Conservation (phyloP, 2,329 filamentous ascomycete species). For the Polytolypa hystricis region DNA sequence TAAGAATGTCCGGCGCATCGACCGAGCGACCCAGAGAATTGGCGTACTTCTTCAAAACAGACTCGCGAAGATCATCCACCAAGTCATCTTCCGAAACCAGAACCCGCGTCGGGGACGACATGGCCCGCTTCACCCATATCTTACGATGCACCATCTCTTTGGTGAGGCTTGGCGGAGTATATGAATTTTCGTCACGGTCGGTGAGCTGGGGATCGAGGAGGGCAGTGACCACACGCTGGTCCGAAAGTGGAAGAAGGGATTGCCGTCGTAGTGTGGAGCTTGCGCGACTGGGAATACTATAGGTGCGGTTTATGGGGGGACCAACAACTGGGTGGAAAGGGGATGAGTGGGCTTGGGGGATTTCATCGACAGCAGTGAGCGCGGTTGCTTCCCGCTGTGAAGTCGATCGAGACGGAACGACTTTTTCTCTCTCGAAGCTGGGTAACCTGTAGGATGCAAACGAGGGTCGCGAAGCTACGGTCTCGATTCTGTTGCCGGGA, state of each 20-base stretch:
- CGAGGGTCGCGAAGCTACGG: too few relatives aligned
- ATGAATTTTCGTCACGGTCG: conserved; percentile 15
- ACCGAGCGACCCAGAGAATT: conserved; percentile 84
- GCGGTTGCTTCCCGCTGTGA: too few relatives aligned
- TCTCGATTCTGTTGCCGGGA: too few relatives aligned
- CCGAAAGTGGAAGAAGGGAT: conserved; percentile 29
- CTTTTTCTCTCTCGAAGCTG: too few relatives aligned
- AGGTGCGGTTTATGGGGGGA: too few relatives aligned
- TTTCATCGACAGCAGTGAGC: too few relatives aligned
- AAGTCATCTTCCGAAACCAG: conserved; percentile 77
- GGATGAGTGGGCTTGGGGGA: too few relatives aligned
- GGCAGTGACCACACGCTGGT: conserved; percentile 28
- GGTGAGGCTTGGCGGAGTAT: conserved; percentile 11
- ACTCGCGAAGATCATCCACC: conserved; percentile 87
- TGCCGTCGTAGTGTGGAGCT: conserved; percentile 27
- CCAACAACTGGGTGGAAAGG: too few relatives aligned
- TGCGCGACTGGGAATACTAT: too few relatives aligned
- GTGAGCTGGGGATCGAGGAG: conserved; percentile 21
- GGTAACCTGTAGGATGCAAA: too few relatives aligned
- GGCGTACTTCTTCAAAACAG: conserved; percentile 84
- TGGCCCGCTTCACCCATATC: conserved; percentile 86
- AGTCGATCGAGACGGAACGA: too few relatives aligned
- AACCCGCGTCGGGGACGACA: conserved; percentile 77
- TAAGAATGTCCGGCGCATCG: conserved; percentile 77
- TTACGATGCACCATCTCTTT: conserved; percentile 46